A percentile compares a stretch with the other conserved stretches of the same genome.
Conservation (phyloP, 1,284 basidiomycete genomes). For the Pisolithus thermaeus region DNA sequence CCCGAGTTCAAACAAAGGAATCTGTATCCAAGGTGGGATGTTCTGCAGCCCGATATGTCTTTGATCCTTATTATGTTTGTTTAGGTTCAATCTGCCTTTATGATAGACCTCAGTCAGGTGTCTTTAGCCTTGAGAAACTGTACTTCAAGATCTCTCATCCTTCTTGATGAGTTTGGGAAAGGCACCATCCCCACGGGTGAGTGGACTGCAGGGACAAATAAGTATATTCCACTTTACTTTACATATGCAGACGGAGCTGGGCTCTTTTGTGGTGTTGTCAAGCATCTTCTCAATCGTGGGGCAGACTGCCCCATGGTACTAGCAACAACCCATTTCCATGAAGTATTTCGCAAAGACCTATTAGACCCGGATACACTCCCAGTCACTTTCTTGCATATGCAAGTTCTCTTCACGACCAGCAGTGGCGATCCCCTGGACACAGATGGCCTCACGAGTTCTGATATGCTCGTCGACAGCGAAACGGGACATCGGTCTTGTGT, state of each 20-base stretch:
- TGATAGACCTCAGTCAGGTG: slow-evolving; percentile 95
- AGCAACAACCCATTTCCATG: slow-evolving; percentile 87
- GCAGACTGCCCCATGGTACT: slow-evolving; percentile 73
- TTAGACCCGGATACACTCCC: slow-evolving; percentile 55
- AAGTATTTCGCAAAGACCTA: slow-evolving; percentile 72
- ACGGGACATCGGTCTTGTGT: slow-evolving; percentile 3
- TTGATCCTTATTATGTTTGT: slow-evolving; percentile 1
- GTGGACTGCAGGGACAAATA: slow-evolving; percentile 22
- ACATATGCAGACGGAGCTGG: slow-evolving; percentile 73
- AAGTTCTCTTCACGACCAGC: slow-evolving; percentile 54
- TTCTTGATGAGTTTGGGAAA: slow-evolving; percentile 90
- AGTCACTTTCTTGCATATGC: slow-evolving; percentile 66
- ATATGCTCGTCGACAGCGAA: slow-evolving; percentile 5
- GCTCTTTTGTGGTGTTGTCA: slow-evolving; percentile 79
- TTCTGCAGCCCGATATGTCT: not conserved
- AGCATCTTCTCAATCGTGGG: slow-evolving; percentile 65
- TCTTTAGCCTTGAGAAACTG: slow-evolving; percentile 83
- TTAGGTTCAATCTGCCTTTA: slow-evolving; percentile 88
- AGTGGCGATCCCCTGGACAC: slow-evolving; percentile 35
- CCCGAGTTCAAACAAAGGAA: slow-evolving; percentile 86
- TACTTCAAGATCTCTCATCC: slow-evolving; percentile 72
- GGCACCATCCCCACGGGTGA: slow-evolving; percentile 73
- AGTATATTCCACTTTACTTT: slow-evolving; percentile 1
- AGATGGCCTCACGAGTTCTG: slow-evolving; percentile 9
- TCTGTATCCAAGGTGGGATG: slow-evolving; percentile 78